These are phyloP conservation scores for Pleurotus tuber-regium DNA, from an alignment of 768 basidiomycete species.

Conservation along the genomic window DNA sequence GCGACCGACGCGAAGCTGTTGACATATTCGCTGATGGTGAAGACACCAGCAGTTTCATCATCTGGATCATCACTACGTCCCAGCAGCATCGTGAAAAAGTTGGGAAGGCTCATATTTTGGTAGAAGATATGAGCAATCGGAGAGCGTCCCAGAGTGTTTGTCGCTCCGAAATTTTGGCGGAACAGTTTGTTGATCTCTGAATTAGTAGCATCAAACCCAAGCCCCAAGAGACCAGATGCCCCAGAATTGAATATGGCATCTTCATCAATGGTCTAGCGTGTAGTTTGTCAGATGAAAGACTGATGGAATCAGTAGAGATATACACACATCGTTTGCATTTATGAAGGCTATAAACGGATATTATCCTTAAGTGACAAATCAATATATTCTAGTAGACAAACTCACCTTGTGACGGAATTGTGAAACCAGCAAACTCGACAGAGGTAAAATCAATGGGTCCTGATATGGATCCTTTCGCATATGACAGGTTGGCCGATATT, in stretches of 20 bases:
- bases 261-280: background rate
- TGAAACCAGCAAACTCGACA: constrained; percentile 43
- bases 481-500: background rate
- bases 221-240: constrained; percentile 1
- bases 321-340: background rate
- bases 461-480: constrained; percentile 15
- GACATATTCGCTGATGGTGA: constrained; percentile 62
- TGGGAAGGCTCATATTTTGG: constrained; percentile 54
- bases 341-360: constrained; percentile 4
- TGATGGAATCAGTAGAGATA: background rate
- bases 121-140: constrained; percentile 65
- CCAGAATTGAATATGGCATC: background rate
- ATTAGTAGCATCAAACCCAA: constrained; percentile 4
- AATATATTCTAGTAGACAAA: constrained; percentile 14
- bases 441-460: constrained; percentile 44
- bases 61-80: constrained; percentile 55
- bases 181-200: constrained; percentile 19
- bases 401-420: constrained; percentile 46
- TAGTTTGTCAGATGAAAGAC: background rate
- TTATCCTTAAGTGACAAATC: background rate
- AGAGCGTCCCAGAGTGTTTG: constrained; percentile 41
- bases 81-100: constrained; percentile 63
- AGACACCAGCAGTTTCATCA: constrained; percentile 51
- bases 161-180: constrained; percentile 40
- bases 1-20: constrained; percentile 46